phyloP scores from a whole-genome alignment of 2,329 filamentous ascomycete species.

The Pseudogymnoascus sp. region DNA sequence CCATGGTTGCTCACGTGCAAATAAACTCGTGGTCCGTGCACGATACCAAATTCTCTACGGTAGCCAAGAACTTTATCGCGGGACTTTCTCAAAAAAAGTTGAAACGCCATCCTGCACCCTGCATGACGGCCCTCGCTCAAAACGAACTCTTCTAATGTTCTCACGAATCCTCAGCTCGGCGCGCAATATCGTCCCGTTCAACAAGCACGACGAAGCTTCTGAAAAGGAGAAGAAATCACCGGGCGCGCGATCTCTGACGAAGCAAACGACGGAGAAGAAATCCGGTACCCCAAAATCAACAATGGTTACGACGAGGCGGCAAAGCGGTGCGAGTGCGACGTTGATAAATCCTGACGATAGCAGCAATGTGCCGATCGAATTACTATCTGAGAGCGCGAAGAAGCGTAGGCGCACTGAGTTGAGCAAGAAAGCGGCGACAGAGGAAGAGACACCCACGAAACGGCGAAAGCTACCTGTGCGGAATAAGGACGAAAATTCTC shows the following conservation, averaged over 20 bases:
- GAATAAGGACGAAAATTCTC: constrained; percentile 14
- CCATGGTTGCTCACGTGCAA: not conserved
- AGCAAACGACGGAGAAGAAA: not conserved
- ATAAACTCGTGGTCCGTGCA: constrained; percentile 3
- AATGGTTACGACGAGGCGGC: constrained; percentile 12
- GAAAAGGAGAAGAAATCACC: constrained; percentile 6
- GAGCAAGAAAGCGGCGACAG: constrained; percentile 2
- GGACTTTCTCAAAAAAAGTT: constrained; percentile 4
- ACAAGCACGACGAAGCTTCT: constrained; percentile 1
- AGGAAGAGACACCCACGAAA: constrained; percentile 17
- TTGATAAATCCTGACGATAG: not conserved
- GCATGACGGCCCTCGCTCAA: constrained; percentile 3
- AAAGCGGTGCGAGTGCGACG: not conserved
- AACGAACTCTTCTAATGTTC: constrained; percentile 9
- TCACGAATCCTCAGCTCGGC: constrained; percentile 10
- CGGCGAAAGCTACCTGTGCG: constrained; percentile 21
- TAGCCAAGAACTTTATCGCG: not conserved
- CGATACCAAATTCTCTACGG: constrained; percentile 7
- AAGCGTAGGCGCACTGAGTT: constrained; percentile 11
- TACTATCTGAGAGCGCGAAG: not conserved
- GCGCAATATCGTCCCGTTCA: constrained; percentile 9
- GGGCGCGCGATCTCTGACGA: not conserved
- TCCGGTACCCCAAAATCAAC: not conserved
- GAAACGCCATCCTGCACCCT: constrained; percentile 5
- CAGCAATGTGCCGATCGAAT: not conserved